Percentiles rank a stretch among this genome's conserved stretches.
phyloP scores from a whole-genome alignment of 495 filamentous ascomycete species.

The Hypoxylon subgilvum region DNA sequence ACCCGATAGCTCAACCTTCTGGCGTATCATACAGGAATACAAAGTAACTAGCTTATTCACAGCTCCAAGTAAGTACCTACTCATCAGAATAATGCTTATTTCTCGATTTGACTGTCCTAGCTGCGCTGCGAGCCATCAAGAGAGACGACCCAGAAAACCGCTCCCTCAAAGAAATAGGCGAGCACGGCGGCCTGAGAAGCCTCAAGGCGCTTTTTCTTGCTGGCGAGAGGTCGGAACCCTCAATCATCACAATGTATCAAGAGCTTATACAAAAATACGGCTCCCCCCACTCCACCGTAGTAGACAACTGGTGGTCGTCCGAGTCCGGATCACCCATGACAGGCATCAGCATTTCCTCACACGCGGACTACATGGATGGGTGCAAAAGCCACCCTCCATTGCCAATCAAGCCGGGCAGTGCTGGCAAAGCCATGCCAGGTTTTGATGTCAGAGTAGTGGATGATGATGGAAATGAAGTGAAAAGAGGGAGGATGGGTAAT shows the following conservation, averaged over 20 bases:
- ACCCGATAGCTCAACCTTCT: slow-evolving; percentile 84
- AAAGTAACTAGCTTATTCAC: slow-evolving; percentile 84
- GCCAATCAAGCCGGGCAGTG: slow-evolving; percentile 78
- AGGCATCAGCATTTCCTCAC: slow-evolving; percentile 71
- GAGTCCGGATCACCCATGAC: slow-evolving; percentile 91
- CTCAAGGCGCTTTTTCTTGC: slow-evolving; percentile 82
- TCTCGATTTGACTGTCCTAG: slow-evolving; percentile 18
- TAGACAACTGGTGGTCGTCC: slow-evolving; percentile 97
- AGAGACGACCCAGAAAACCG: slow-evolving; percentile 80
- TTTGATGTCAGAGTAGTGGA: slow-evolving; percentile 86
- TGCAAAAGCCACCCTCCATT: slow-evolving; percentile 38
- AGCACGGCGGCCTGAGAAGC: slow-evolving; percentile 68
- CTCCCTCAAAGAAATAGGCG: slow-evolving; percentile 64
- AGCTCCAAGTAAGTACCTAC: slow-evolving; percentile 67
- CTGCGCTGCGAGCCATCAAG: slow-evolving; percentile 82
- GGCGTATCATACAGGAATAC: slow-evolving; percentile 84
- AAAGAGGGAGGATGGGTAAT: slow-evolving; percentile 80
- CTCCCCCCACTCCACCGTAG: slow-evolving; percentile 67
- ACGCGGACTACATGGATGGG: slow-evolving; percentile 47
- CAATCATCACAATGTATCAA: slow-evolving; percentile 80
- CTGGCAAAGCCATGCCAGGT: slow-evolving; percentile 87
- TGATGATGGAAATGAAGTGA: slow-evolving; percentile 73
- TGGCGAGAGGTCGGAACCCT: slow-evolving; percentile 87
- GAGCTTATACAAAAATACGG: slow-evolving; percentile 69
- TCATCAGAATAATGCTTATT: slow-evolving; percentile 17